phyloP scores from a whole-genome alignment of 805 yeast species.

The Wickerhamomyces silvicola region DNA sequence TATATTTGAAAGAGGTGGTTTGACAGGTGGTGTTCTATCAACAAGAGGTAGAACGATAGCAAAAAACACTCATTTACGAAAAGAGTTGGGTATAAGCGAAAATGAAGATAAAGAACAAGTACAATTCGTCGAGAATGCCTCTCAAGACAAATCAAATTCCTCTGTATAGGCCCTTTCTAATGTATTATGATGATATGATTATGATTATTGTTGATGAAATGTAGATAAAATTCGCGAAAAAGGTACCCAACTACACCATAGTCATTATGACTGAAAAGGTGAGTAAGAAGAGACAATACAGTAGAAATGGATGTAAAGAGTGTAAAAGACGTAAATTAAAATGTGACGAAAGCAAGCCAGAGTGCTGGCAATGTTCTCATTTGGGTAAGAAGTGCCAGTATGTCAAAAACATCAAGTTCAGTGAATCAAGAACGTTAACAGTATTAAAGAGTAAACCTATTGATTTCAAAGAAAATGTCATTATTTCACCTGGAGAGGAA shows the following conservation, averaged over 20 bases:
- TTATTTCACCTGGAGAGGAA: conserved; percentile 11
- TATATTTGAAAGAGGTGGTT: conserved; percentile 9
- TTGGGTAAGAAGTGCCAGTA: conserved; percentile 33
- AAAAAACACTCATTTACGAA: not conserved
- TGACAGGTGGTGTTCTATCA: conserved; percentile 2
- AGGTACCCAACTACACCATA: too few species aligned
- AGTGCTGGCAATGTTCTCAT: conserved; percentile 35
- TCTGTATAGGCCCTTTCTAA: too few species aligned
- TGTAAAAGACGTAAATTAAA: conserved; percentile 38
- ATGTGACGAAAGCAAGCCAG: conserved; percentile 22
- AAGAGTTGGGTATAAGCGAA: not conserved
- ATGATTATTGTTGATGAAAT: too few species aligned
- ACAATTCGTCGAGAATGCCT: too few species aligned
- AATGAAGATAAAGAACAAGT: not conserved
- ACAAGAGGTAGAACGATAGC: conserved; percentile 2
- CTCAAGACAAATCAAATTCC: too few species aligned
- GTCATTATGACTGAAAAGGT: too few species aligned
- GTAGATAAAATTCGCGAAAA: too few species aligned
- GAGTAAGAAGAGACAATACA: conserved; percentile 33
- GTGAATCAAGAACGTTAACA: conserved; percentile 12
- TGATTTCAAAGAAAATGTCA: not conserved
- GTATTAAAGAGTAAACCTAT: not conserved
- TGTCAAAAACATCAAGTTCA: conserved; percentile 21
- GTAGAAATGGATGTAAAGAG: conserved; percentile 39
- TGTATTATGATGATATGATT: too few species aligned